These are phyloP conservation scores for Agaricales sp. DNA, from an alignment of 1,284 basidiomycete species.

Conservation along the genomic window DNA sequence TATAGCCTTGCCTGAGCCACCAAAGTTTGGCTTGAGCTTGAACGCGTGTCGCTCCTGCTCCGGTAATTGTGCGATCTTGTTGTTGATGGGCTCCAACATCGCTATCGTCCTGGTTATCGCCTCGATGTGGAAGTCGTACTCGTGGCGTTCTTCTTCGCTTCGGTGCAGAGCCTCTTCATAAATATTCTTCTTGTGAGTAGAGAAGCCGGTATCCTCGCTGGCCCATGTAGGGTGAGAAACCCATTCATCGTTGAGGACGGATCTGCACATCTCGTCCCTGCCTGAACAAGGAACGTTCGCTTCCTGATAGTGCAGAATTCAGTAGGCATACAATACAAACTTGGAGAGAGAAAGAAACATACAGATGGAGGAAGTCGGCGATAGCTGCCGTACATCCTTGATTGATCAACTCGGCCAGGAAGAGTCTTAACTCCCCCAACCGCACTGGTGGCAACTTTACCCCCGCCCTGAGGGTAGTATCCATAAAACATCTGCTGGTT, in stretches of 20 bases:
- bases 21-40: constrained; percentile 87
- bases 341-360: constrained; percentile 18
- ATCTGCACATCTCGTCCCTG: constrained; percentile 93
- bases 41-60: constrained; percentile 77
- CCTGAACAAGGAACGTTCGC: constrained; percentile 86
- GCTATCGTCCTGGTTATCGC: constrained; percentile 92
- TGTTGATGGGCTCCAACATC: constrained; percentile 86
- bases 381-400: constrained; percentile 76
- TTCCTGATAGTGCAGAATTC: constrained; percentile 46
- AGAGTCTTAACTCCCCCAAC: constrained; percentile 35
- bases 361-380: constrained; percentile 75
- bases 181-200: constrained; percentile 88
- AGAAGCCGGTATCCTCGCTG: constrained; percentile 87
- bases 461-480: constrained; percentile 27
- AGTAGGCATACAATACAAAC: constrained; percentile 4
- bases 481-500: not conserved
- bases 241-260: constrained; percentile 95
- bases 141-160: constrained; percentile 95
- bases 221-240: constrained; percentile 94
- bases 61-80: constrained; percentile 77
- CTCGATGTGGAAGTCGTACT: constrained; percentile 99
- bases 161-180: constrained; percentile 98
- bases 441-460: constrained; percentile 24
- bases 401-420: constrained; percentile 49
- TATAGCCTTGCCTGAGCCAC: constrained; percentile 85